phyloP scores from a whole-genome alignment of 2,329 filamentous ascomycete species.

The Balansia obtecta region DNA sequence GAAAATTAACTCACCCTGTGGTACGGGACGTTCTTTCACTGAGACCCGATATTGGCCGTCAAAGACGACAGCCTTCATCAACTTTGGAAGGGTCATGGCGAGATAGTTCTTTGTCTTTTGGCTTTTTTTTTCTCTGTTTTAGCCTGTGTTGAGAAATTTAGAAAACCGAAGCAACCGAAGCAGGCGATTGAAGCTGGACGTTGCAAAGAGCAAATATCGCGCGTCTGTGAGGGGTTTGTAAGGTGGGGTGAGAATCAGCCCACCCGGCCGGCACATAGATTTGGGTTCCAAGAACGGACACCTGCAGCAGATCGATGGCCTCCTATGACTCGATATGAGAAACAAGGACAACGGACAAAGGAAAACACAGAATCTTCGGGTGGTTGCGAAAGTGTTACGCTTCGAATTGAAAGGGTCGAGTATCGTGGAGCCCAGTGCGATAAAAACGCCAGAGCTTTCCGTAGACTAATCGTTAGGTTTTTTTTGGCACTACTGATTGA shows the following conservation, averaged over 20 bases:
- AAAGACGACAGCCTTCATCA: slow-evolving; percentile 85
- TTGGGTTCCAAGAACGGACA: too few species aligned
- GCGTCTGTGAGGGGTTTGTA: slow-evolving; percentile 1
- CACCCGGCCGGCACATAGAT: too few species aligned
- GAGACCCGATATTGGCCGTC: slow-evolving; percentile 64
- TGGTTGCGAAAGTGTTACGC: too few species aligned
- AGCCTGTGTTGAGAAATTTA: neutral
- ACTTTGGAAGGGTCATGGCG: slow-evolving; percentile 27
- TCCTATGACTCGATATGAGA: too few species aligned
- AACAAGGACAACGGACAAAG: neutral
- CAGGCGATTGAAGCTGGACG: neutral
- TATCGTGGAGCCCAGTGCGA: too few species aligned
- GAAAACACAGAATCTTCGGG: too few species aligned
- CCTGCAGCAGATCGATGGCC: too few species aligned
- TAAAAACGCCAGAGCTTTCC: too few species aligned
- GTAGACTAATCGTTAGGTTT: too few species aligned
- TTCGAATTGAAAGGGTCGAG: too few species aligned
- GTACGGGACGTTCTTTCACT: slow-evolving; percentile 68
- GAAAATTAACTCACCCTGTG: slow-evolving; percentile 32
- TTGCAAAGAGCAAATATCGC: neutral
- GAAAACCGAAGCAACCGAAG: neutral
- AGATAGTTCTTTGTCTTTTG: neutral
- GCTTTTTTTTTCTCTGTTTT: neutral
- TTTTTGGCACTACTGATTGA: too few species aligned
- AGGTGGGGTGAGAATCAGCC: slow-evolving; percentile 10